Conservation (phyloP, 2,329 filamentous ascomycete species). For the Cercospora nicotianae region DNA sequence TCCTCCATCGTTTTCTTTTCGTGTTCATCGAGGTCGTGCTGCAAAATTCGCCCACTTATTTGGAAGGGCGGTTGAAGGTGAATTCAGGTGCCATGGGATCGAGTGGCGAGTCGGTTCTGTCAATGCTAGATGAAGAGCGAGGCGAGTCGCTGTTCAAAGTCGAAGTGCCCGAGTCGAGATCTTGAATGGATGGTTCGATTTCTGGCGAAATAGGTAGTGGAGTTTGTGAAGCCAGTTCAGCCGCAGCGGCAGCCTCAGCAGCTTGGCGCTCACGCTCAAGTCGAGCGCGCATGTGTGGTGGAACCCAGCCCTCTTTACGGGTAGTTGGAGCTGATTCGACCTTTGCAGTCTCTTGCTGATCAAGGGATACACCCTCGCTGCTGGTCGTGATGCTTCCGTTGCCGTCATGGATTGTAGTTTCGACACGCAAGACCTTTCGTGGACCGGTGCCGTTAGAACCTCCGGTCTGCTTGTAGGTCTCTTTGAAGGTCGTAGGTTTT, state of each 20-base stretch:
- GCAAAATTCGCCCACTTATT: neutral
- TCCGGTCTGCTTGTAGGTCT: conserved; percentile 12
- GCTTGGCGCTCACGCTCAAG: conserved; percentile 6
- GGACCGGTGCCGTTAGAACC: neutral
- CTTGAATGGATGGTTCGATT: neutral
- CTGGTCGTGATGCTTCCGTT: conserved; percentile 1
- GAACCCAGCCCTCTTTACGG: neutral
- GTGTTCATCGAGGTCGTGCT: neutral
- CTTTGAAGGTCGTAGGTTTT: neutral
- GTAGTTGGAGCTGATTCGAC: neutral
- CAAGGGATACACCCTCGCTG: neutral
- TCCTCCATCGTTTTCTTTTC: too few species aligned
- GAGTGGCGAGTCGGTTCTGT: neutral
- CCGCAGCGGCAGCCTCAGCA: neutral
- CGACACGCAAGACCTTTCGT: neutral
- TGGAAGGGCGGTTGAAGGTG: neutral
- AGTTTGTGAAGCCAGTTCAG: neutral
- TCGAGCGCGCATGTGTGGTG: conserved; percentile 14
- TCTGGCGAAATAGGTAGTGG: neutral
- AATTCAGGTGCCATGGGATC: neutral
- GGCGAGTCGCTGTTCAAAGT: neutral
- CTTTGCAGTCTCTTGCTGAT: neutral
- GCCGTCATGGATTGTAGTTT: conserved; percentile 7
- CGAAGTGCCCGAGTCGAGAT: neutral
- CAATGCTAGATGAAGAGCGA: neutral